Evolutionary conservation across 1,139 yeast species (phyloP).

Genomic region (Lodderomyces pseudojiufengensis): DNA sequence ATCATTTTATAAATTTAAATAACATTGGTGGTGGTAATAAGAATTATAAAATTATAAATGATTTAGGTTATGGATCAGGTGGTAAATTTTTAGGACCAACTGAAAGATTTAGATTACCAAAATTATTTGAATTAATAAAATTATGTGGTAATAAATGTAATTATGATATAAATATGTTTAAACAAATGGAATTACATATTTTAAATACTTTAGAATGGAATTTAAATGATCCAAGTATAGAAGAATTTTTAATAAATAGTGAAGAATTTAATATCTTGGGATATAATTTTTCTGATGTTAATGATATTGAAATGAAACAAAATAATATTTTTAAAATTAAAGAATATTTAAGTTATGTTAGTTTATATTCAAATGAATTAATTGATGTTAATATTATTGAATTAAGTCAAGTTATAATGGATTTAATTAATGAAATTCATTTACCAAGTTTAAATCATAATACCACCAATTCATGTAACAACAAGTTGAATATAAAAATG

Average conservation of each 20-base stretch:
- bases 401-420: conserved; percentile 32
- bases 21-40: conserved; percentile 21
- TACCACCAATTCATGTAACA: conserved; percentile 11
- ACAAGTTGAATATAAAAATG: conserved; percentile 7
- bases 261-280: conserved; percentile 27
- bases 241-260: conserved; percentile 42
- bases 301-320: background rate
- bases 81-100: conserved; percentile 65
- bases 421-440: conserved; percentile 32
- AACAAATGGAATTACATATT: conserved; percentile 51
- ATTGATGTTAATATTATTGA: conserved; percentile 32
- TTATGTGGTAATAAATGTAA: conserved; percentile 56
- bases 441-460: conserved; percentile 4
- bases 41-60: conserved; percentile 34
- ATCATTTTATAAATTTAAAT: conserved; percentile 55
- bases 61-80: conserved; percentile 48
- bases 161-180: conserved; percentile 62
- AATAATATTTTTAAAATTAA: conserved; percentile 37
- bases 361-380: conserved; percentile 36
- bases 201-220: conserved; percentile 61
- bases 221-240: conserved; percentile 54
- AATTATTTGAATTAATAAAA: conserved; percentile 58
- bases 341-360: conserved; percentile 34
- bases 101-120: conserved; percentile 62
- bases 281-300: conserved; percentile 5